phyloP scores from a whole-genome alignment of 164 flowering plant genomes.

The Hamamelis virginiana region DNA sequence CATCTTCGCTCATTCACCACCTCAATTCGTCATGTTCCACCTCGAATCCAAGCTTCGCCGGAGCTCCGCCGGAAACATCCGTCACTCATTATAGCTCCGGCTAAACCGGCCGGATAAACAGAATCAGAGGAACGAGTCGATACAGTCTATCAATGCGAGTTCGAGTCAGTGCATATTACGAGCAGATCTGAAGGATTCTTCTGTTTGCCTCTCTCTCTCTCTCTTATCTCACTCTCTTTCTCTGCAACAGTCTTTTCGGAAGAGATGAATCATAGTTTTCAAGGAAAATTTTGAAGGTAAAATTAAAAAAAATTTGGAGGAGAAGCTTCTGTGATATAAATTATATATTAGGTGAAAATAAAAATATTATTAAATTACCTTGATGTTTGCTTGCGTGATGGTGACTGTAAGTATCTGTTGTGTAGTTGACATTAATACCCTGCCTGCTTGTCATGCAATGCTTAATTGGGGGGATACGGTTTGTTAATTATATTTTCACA shows the following conservation, averaged over 20 bases:
- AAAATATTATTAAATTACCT: background rate
- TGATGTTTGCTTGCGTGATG: background rate
- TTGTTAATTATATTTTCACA: too few relatives aligned
- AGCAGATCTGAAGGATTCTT: slow-evolving; percentile 23
- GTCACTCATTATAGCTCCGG: slow-evolving; percentile 25
- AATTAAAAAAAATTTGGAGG: slow-evolving; percentile 12
- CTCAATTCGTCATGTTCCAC: slow-evolving; percentile 20
- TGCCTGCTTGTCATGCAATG: too few relatives aligned
- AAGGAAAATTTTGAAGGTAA: background rate
- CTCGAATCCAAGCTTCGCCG: slow-evolving; percentile 18
- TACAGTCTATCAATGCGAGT: slow-evolving; percentile 11
- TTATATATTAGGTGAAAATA: slow-evolving; percentile 6
- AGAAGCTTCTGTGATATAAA: slow-evolving; percentile 36
- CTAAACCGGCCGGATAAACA: slow-evolving; percentile 9
- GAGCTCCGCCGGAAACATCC: slow-evolving; percentile 19
- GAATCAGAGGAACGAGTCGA: background rate
- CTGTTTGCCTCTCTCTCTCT: too few relatives aligned
- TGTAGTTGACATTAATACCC: slow-evolving; percentile 11
- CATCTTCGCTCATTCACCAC: slow-evolving; percentile 41
- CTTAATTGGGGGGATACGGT: too few relatives aligned
- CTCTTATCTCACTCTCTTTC: background rate
- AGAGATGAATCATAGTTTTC: slow-evolving; percentile 7
- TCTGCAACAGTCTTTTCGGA: slow-evolving; percentile 13
- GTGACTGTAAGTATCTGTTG: background rate
- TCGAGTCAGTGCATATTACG: background rate